Base-by-base conservation (phyloP, 1,139 yeast genomes). In the Suhomyces wounanorum region DNA sequence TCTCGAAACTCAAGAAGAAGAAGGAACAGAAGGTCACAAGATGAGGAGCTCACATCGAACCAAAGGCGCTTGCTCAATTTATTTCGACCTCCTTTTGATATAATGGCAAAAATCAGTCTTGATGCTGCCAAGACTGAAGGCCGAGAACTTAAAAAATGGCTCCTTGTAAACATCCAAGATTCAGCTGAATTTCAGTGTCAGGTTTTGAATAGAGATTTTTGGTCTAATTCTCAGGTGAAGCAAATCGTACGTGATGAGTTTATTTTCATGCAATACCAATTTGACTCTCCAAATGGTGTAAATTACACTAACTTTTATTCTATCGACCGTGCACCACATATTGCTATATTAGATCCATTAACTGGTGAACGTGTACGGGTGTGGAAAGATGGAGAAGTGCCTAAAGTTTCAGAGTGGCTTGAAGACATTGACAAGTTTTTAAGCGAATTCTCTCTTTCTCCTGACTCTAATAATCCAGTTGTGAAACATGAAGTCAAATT, bases 71-170 rank as follows among this genome's bases (percentile, higher is more conserved):
- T 94, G 49, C 97, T 97, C 5, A 79, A 79, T 54, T 73, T 94
- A 37, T 94, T 92, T 68, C 77, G 95, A 55, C 99, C 99, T 0
- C 99, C 99, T 0, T 94, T 90, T 70, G 98, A 94, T 61, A 73
- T 94, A 42, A 90, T 94, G 66, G 75, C 84, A 18, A 82, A 80
- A 55, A 59, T 84, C 13, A 83, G 81, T 53, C 69, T 95, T 23
- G 96, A 89, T 38, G 68, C 78, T 9, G 99, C 98, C 3, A 87
- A 85, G 60, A 59, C 65, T 1, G 73, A 77, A 55, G 98, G 96
- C 1, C 78, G 85, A 52, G 70, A 69, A 43, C 77, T 76, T 50
- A 74, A 81, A 52, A 89, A 87, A 68, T 92, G 98, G 97, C 78
- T 95, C 16, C 71, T 95, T 59, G 78, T 94, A 31, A 95, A 94